Evolutionary conservation across 805 yeast species (phyloP).

Genomic region (Sugiyamaella lignohabitans): DNA sequence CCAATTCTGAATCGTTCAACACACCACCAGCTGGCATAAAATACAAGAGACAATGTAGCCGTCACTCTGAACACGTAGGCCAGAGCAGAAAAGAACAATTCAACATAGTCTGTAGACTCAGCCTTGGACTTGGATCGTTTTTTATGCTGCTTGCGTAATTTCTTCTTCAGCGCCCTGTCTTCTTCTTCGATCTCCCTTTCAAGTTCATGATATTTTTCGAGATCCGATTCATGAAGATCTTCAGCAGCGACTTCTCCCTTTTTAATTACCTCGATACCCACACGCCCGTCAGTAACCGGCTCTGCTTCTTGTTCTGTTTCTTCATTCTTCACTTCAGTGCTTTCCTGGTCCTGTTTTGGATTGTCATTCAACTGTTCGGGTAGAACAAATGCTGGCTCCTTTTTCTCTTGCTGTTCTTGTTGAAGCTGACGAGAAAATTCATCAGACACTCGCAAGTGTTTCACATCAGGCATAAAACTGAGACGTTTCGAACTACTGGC

Average conservation of each 20-base stretch:
- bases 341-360: background rate
- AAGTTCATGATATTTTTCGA: background rate
- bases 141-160: too few relatives aligned
- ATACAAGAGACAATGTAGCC: slow-evolving; percentile 33
- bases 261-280: background rate
- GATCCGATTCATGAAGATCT: slow-evolving; percentile 4
- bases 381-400: background rate
- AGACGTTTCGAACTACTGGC: slow-evolving; percentile 9
- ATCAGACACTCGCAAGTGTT: slow-evolving; percentile 16
- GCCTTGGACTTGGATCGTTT: background rate
- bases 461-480: slow-evolving; percentile 22
- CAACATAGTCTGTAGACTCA: background rate
- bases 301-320: slow-evolving; percentile 7
- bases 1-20: slow-evolving; percentile 60
- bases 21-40: slow-evolving; percentile 53
- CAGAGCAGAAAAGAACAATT: background rate
- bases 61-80: slow-evolving; percentile 29
- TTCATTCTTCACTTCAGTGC: slow-evolving; percentile 7
- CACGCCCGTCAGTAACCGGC: slow-evolving; percentile 3
- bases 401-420: background rate
- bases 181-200: background rate
- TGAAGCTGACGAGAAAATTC: slow-evolving; percentile 13
- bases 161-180: background rate
- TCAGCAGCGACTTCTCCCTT: slow-evolving; percentile 2
- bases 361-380: background rate